Evolutionary conservation across 2,329 filamentous ascomycete species (phyloP).

Genomic region (Mollisiaceae sp.): DNA sequence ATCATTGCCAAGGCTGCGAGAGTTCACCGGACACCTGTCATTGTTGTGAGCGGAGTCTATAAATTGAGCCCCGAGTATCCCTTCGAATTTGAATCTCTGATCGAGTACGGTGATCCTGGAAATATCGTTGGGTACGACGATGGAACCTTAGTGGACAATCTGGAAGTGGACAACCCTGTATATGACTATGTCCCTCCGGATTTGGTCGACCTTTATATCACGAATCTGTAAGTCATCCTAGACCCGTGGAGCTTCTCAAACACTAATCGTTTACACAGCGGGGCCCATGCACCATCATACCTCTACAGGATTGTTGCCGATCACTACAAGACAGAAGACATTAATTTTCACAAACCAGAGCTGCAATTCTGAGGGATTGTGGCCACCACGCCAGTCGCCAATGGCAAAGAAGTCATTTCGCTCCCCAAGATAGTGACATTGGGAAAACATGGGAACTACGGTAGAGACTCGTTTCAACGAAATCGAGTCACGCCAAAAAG

Average conservation of each 20-base stretch:
- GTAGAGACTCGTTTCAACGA: not conserved
- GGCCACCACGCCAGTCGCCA: not conserved
- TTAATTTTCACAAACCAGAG: slow-evolving; percentile 58
- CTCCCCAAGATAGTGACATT: not conserved
- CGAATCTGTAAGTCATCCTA: slow-evolving; percentile 69
- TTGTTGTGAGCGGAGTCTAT: slow-evolving; percentile 90
- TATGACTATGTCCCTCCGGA: slow-evolving; percentile 84
- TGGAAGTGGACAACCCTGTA: slow-evolving; percentile 78
- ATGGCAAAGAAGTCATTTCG: not conserved
- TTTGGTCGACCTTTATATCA: slow-evolving; percentile 81
- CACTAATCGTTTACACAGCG: slow-evolving; percentile 48
- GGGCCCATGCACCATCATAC: slow-evolving; percentile 72
- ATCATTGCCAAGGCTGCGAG: slow-evolving; percentile 85
- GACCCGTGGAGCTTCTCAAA: not conserved
- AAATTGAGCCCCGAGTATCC: slow-evolving; percentile 91
- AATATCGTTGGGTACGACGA: slow-evolving; percentile 79
- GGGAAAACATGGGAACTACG: not conserved
- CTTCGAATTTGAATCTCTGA: slow-evolving; percentile 78
- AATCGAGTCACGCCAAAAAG: not conserved
- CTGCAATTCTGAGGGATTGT: slow-evolving; percentile 34
- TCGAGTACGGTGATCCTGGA: slow-evolving; percentile 85
- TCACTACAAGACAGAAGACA: slow-evolving; percentile 76
- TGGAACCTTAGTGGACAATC: slow-evolving; percentile 76
- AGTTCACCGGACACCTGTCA: slow-evolving; percentile 80
- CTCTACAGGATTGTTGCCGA: slow-evolving; percentile 76